These are phyloP conservation scores for Marasmius tenuissimus DNA, from an alignment of 1,284 basidiomycete genomes.

Conservation along the genomic window DNA sequence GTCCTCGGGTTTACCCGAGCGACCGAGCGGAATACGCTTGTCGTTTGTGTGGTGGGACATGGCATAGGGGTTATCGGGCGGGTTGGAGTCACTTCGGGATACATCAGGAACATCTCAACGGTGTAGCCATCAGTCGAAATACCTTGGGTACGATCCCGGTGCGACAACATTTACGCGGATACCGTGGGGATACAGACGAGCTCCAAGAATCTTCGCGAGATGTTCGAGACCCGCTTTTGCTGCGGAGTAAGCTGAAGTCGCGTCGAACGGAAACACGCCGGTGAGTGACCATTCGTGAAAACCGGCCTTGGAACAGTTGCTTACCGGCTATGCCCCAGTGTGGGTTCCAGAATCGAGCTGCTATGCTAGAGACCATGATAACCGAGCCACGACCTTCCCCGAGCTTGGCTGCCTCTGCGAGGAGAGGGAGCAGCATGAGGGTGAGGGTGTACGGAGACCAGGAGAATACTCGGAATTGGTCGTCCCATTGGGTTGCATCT, in stretches of 20 bases:
- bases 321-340: slow-evolving; percentile 1
- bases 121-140: not conserved
- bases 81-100: slow-evolving; percentile 1
- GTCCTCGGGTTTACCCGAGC: not conserved
- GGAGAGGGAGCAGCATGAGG: slow-evolving; percentile 2
- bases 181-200: not conserved
- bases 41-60: slow-evolving; percentile 2
- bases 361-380: slow-evolving; percentile 2
- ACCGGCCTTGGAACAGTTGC: not conserved
- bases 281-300: not conserved
- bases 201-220: not conserved
- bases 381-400: slow-evolving; percentile 2
- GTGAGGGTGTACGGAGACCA: slow-evolving; percentile 5
- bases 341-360: slow-evolving; percentile 1
- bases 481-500: not conserved
- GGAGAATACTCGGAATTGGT: not conserved
- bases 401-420: slow-evolving; percentile 5
- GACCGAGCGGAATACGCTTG: slow-evolving; percentile 5
- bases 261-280: not conserved
- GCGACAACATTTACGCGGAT: slow-evolving; percentile 1
- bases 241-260: not conserved
- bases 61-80: not conserved
- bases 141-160: slow-evolving; percentile 3
- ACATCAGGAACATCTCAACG: not conserved
- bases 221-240: slow-evolving; percentile 4